Evolutionary conservation across 352 stramenopile species (phyloP).

Genomic region (Pythium biforme): DNA sequence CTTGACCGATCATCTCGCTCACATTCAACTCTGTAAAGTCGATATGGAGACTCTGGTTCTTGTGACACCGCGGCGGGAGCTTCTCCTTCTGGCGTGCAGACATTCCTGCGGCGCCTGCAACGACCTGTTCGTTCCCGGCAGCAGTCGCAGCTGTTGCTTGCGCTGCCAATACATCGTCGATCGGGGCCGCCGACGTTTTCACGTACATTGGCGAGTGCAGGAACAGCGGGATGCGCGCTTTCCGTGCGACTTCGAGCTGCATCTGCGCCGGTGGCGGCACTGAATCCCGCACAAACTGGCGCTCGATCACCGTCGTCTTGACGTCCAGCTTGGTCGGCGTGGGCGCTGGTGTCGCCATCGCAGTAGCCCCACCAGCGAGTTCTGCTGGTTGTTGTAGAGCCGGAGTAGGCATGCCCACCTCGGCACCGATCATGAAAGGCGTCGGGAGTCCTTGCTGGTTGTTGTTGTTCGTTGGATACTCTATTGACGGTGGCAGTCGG

Average conservation of each 20-base stretch:
- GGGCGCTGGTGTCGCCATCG: background rate
- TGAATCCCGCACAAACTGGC: constrained; percentile 63
- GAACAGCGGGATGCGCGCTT: constrained; percentile 82
- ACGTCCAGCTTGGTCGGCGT: constrained; percentile 45
- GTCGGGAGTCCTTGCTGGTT: constrained; percentile 14
- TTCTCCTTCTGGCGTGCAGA: constrained; percentile 42
- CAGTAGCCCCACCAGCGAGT: background rate
- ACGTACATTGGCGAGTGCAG: constrained; percentile 88
- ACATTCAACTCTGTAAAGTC: constrained; percentile 79
- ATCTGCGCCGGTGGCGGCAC: constrained; percentile 80
- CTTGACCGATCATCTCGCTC: constrained; percentile 81
- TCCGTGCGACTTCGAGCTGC: constrained; percentile 81
- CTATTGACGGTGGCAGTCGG: constrained; percentile 1
- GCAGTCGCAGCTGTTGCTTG: too few relatives aligned
- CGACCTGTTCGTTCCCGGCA: constrained; percentile 8
- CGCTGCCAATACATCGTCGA: constrained; percentile 46
- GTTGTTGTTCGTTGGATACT: constrained; percentile 22
- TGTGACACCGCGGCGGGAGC: constrained; percentile 46
- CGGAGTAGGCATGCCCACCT: constrained; percentile 2
- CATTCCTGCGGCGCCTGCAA: constrained; percentile 23
- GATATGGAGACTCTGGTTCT: constrained; percentile 81
- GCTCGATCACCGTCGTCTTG: constrained; percentile 54
- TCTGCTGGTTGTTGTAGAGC: background rate
- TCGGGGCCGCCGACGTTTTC: constrained; percentile 54
- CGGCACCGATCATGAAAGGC: constrained; percentile 30